Percentiles rank a stretch among this genome's conserved stretches.
Evolutionary conservation across 257 asterid genomes (phyloP).

Genomic region (Sherardia arvensis): DNA sequence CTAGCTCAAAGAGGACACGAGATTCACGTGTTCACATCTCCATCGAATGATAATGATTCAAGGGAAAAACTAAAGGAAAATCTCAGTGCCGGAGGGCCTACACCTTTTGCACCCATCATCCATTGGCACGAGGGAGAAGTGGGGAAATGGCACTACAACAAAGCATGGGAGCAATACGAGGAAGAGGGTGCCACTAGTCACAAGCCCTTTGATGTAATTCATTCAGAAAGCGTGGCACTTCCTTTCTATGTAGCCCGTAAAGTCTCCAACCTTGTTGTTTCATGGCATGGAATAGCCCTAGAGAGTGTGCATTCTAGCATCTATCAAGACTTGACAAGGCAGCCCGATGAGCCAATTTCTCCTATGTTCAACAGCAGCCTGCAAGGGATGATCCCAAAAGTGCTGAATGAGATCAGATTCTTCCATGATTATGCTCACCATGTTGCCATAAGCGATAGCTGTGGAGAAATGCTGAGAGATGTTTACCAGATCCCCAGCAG

Average conservation of each 20-base stretch:
- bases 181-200: constrained; percentile 29
- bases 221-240: constrained; percentile 85
- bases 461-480: constrained; percentile 86
- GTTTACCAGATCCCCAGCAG: constrained; percentile 67
- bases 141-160: constrained; percentile 66
- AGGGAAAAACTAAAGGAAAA: constrained; percentile 3
- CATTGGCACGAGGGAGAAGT: constrained; percentile 78
- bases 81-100: neutral
- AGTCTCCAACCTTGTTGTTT: constrained; percentile 56
- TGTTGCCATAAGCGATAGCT: constrained; percentile 79
- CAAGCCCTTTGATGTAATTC: constrained; percentile 55
- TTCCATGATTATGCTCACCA: constrained; percentile 74
- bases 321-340: constrained; percentile 56
- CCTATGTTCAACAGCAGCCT: constrained; percentile 46
- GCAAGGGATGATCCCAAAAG: constrained; percentile 66
- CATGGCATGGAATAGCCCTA: constrained; percentile 94
- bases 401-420: constrained; percentile 66
- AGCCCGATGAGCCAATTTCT: constrained; percentile 38
- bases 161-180: constrained; percentile 70
- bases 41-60: constrained; percentile 11
- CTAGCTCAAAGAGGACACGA: constrained; percentile 67
- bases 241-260: constrained; percentile 54
- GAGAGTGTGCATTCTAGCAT: constrained; percentile 81
- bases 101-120: constrained; percentile 24
- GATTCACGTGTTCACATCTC: constrained; percentile 77